Evolutionary conservation across 768 basidiomycete species (phyloP), one percentile per base, ranked within the genome.

Genomic region (Boletales sp.): DNA sequence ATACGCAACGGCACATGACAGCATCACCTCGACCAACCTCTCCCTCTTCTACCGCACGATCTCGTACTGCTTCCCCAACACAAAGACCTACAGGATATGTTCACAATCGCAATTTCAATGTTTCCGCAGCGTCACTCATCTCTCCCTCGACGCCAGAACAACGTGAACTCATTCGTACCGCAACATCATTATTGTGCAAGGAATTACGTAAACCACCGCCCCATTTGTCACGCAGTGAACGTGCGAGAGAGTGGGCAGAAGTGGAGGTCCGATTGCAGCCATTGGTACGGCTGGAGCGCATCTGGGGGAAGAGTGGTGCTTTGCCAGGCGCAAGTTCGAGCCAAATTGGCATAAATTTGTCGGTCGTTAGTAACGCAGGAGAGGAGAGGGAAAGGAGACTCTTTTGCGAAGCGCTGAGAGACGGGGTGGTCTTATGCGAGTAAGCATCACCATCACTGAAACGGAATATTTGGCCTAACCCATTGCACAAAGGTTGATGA

Each of bases 371-470:
- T 56, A 69, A 73, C 19, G 72, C 74, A 27, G 84, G 84, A 32
- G 90, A 88, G 68, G 90, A 91, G 55, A 75, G 84, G 60, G 89
- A 94, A 68, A 72, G 86, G 54, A 76, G 74, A 46, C 65, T 81
- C 30, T 95, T 94, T 60, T 73, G 76, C 31, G 89, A 93, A 47
- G 83, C 87, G 0, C 64, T 94, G 48, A 71, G 82, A 58, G 93
- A 95, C 70, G 93, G 93, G 1, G 87, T 84, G 66, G 80, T 94
- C 18, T 76, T 95, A 19, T 94, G 93, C 82, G 85, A 90, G 93
- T 94, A 62, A 72, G 92, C 83, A 32, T 54, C 45, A 36, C 38
- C 50, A 24, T 56, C 48, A 40, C 45, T 36, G 49, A 40, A 29
- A 54, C 45, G 44, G 39, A 40, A 30, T 17, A 42, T 19, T 34